These are phyloP conservation scores for Blastobotrys robertii DNA, from an alignment of 805 yeast genomes.

Conservation along the genomic window DNA sequence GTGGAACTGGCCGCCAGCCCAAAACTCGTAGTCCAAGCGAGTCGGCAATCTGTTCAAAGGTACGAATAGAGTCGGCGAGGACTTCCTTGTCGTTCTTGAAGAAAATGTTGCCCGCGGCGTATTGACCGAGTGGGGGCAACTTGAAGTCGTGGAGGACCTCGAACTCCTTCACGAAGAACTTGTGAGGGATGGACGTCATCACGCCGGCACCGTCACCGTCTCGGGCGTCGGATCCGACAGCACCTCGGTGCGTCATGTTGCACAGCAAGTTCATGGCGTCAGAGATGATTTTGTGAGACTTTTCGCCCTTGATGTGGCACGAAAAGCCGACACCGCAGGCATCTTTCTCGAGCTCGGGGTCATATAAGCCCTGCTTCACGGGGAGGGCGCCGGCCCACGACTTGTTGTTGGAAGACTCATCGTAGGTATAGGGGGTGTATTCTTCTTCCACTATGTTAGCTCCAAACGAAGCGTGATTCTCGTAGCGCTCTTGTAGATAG, in stretches of 20 bases:
- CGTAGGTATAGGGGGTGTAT: conserved; percentile 45
- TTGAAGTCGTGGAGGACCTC: conserved; percentile 53
- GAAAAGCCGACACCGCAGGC: conserved; percentile 99
- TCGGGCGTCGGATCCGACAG: conserved; percentile 88
- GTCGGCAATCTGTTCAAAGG: conserved; percentile 73
- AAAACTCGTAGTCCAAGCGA: conserved; percentile 71
- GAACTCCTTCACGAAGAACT: conserved; percentile 77
- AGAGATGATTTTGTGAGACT: conserved; percentile 84
- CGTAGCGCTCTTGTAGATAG: background rate
- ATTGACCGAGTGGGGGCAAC: conserved; percentile 74
- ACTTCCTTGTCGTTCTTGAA: conserved; percentile 76
- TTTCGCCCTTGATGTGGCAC: conserved; percentile 80
- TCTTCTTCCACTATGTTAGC: conserved; percentile 1
- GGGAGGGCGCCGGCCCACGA: conserved; percentile 94
- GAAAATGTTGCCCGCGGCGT: conserved; percentile 91
- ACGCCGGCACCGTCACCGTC: conserved; percentile 99
- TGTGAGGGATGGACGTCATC: conserved; percentile 84
- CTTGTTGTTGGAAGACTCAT: conserved; percentile 64
- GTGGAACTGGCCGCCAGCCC: conserved; percentile 94
- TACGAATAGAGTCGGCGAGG: conserved; percentile 56
- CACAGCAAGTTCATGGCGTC: conserved; percentile 81
- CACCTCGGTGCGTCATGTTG: conserved; percentile 99
- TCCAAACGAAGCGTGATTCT: background rate
- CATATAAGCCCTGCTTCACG: conserved; percentile 76
- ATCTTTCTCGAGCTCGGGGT: conserved; percentile 89